phyloP scores from a whole-genome alignment of 116 monocot genomes.

The Phalaenopsis hybrid region DNA sequence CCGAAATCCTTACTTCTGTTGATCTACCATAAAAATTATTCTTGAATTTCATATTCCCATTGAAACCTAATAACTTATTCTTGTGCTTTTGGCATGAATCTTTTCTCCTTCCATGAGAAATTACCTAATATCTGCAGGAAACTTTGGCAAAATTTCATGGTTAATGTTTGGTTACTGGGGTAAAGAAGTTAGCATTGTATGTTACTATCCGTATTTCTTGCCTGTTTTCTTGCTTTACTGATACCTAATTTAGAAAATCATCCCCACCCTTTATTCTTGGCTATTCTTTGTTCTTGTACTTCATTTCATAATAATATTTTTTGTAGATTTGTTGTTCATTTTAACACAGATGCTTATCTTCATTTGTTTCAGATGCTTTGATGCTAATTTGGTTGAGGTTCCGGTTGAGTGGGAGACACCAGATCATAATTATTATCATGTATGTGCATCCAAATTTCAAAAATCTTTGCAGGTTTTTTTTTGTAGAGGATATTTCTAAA shows the following conservation, averaged over 20 bases:
- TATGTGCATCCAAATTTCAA: constrained; percentile 15
- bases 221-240: neutral
- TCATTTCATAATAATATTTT: neutral
- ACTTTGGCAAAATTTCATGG: too few relatives aligned
- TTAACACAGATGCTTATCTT: neutral
- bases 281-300: neutral
- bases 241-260: neutral
- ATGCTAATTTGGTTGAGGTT: constrained; percentile 80
- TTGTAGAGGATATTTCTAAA: neutral
- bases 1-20: neutral
- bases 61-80: neutral
- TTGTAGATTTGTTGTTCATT: neutral
- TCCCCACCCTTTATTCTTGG: neutral
- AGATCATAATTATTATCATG: constrained; percentile 92
- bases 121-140: too few relatives aligned
- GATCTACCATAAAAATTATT: neutral
- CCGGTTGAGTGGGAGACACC: constrained; percentile 90
- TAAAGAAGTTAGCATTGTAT: neutral
- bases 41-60: neutral
- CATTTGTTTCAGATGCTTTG: constrained; percentile 53
- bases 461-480: neutral
- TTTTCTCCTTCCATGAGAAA: neutral
- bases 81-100: neutral
- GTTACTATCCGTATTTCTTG: neutral
- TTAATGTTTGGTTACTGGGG: too few relatives aligned